Evolutionary conservation across 768 basidiomycete species (phyloP).

Genomic region (Pholiota conissans): DNA sequence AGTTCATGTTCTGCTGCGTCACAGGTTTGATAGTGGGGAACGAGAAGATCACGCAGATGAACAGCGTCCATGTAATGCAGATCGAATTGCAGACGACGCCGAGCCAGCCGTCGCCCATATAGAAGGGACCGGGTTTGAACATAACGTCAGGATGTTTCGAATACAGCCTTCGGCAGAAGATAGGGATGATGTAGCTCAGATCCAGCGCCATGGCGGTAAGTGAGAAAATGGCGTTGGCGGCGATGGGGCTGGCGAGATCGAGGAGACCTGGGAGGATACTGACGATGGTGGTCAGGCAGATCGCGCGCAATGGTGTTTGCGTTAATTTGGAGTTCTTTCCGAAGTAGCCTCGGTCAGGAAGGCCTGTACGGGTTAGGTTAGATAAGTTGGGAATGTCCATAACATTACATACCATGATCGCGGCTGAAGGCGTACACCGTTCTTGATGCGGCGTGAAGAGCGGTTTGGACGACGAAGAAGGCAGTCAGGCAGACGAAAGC

Average conservation of each 20-base stretch:
- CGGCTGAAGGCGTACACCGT: conserved; percentile 85
- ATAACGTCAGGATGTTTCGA: conserved; percentile 76
- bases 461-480: conserved; percentile 81
- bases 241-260: conserved; percentile 73
- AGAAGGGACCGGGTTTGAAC: conserved; percentile 87
- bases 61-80: conserved; percentile 72
- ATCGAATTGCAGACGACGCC: conserved; percentile 60
- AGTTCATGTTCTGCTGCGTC: conserved; percentile 76
- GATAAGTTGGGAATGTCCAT: background rate
- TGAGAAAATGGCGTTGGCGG: conserved; percentile 81
- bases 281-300: conserved; percentile 70
- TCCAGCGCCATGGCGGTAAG: conserved; percentile 80
- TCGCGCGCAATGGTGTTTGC: conserved; percentile 74
- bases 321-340: conserved; percentile 63
- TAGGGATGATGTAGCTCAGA: conserved; percentile 80
- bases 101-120: conserved; percentile 69
- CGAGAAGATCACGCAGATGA: conserved; percentile 71
- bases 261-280: conserved; percentile 72
- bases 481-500: conserved; percentile 81
- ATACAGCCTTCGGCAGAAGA: conserved; percentile 69
- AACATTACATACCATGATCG: conserved; percentile 52
- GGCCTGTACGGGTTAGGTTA: conserved; percentile 34
- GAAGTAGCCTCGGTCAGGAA: conserved; percentile 80
- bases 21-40: conserved; percentile 72
- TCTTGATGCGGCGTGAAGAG: conserved; percentile 80